Base-by-base conservation (phyloP, 2,329 filamentous ascomycete species). In the Phaeosphaeria sp. region DNA sequence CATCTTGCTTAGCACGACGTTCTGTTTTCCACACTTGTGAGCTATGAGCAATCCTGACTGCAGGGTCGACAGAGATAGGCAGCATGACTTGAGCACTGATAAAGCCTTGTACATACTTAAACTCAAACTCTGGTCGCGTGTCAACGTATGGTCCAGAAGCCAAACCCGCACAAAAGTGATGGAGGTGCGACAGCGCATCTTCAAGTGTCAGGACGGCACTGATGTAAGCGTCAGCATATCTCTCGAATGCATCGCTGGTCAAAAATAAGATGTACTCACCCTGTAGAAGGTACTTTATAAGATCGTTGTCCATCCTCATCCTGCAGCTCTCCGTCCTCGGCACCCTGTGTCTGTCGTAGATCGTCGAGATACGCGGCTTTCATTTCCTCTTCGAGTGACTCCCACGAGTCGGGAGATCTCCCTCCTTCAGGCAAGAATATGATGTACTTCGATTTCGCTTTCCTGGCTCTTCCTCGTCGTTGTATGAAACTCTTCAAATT, bases 111-210 rank as follows among this genome's bases (percentile, higher is more conserved):
- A 74, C 66, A n/a, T 80, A 71, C 3, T 80, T 72, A 33, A 87
- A 80, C 15, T 86, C 80, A 68, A 93, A 96, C 49, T 90, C 86
- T 0, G 93, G 92, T 1, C 84, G 80, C 18, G 79, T 79, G 63
- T 93, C 86, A 6, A 88, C 81, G 68, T 88, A 91, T 24, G 86
- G 83, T 0, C 80, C 80, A 0, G 79, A 78, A 0, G 85, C 82
- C 0, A 93, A 74, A 0, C 84, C 82, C 0, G 81, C 79, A 74
- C 93, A 97, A 66, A 97, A 96, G 74, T 96, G 92, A 47, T 91
- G 82, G 1, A 98, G 82, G 73, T 95, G 92, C n/a, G 82, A 77
- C 48, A 89, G 86, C 0, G 92, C 90, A 63, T 91, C 91, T 39
- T 91, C 85, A 1, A 92, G 82, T 11, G 90, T 90, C 15, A 97